Evolutionary conservation across 2,329 filamentous ascomycete species (phyloP), one percentile per base, ranked within the genome.

Genomic region (Calonectria henricotiae): DNA sequence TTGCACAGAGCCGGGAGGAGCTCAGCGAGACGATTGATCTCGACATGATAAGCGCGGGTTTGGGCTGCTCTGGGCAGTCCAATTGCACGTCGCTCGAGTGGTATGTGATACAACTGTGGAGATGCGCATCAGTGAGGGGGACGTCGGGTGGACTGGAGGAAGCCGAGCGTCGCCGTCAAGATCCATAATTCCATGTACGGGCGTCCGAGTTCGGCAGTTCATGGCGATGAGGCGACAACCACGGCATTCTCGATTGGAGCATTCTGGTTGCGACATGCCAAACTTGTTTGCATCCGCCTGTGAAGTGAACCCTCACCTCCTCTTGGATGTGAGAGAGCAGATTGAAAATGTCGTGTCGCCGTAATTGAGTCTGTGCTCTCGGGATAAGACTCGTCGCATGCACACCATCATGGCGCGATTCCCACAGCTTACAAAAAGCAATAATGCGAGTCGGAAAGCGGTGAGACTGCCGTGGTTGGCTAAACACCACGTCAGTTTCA

Each of bases 71-170:
- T 11, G 37, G 25, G 55, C 35, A 41, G 37, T 51, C 32, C 30
- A 51, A 55, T 65, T 65, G 63, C 27, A 61, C 41, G 35, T 51
- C 23, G 39, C 51, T 41, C 43, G 11, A 20, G 35, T 9, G 55
- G 30, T 43, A 43, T 61, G 55, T 20, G 37, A 43, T 41, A 43
- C 39, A 15, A 61, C 25, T 39, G 66, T 62, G 67, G 67, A 69
- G 62, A 69, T 69, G 62, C 25, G 39, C 23, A 55, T 58, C 47
- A 30, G 61, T 65, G 67, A 69, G 67, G 62, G 62, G 67, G 67
- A 51, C 32, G 51, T 39, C 27, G 27, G 41, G 55, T 51, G 30
- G 43, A 46, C 62, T 62, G 67, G 61, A 43, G 54, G 62, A 69
- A 69, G 44, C 67, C 67, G 67, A 65, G 23, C 51, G 12, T 41